Evolutionary conservation across 2,329 filamentous ascomycete species (phyloP).

Genomic region (Diaporthe sp.): DNA sequence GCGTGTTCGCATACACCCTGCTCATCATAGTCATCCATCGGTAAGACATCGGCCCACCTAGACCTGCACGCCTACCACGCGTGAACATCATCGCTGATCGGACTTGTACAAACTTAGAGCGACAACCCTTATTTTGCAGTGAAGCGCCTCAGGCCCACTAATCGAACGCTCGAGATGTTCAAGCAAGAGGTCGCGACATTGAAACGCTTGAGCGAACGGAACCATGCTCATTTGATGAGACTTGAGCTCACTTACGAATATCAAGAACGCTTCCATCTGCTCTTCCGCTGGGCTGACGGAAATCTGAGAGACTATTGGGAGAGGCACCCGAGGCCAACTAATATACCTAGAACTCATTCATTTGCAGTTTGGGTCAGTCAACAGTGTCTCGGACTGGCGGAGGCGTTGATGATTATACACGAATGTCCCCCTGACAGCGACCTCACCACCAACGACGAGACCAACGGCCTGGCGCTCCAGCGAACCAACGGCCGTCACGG

Average conservation of each 20-base stretch:
- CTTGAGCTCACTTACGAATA: slow-evolving; percentile 11
- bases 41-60: not conserved
- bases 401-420: slow-evolving; percentile 5
- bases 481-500: slow-evolving; percentile 27
- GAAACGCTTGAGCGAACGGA: slow-evolving; percentile 11
- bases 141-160: slow-evolving; percentile 13
- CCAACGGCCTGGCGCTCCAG: not conserved
- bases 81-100: not conserved
- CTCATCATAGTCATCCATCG: slow-evolving; percentile 14
- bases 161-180: not conserved
- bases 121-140: slow-evolving; percentile 18
- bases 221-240: slow-evolving; percentile 23
- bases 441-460: not conserved
- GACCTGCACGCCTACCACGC: not conserved
- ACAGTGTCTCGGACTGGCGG: slow-evolving; percentile 10
- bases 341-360: not conserved
- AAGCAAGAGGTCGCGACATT: slow-evolving; percentile 18
- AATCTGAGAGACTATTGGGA: slow-evolving; percentile 16
- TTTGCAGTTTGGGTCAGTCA: not conserved
- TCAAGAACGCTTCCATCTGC: not conserved
- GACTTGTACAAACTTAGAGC: not conserved
- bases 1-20: slow-evolving; percentile 23
- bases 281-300: slow-evolving; percentile 29
- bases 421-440: slow-evolving; percentile 14
- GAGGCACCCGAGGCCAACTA: not conserved